Evolutionary conservation across 176 grass and related monocot species (phyloP).

Genomic region (Canna indica): DNA sequence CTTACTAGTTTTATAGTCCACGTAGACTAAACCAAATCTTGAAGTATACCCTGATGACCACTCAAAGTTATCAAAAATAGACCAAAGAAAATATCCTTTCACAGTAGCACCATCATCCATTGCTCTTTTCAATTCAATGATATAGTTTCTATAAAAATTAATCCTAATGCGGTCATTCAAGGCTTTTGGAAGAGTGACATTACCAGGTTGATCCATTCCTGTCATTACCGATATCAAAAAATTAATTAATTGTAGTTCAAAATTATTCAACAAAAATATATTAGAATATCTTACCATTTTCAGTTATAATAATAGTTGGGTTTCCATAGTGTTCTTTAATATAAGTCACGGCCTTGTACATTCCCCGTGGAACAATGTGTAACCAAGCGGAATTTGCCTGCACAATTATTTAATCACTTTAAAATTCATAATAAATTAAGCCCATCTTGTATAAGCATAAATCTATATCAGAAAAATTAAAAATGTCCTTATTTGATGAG

Average conservation of each 20-base stretch:
- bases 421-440: background rate
- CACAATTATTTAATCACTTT: background rate
- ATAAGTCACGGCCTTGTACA: conserved; percentile 27
- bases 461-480: background rate
- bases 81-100: conserved; percentile 64
- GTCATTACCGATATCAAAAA: background rate
- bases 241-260: background rate
- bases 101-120: conserved; percentile 60
- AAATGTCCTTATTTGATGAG: background rate
- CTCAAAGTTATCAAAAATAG: conserved; percentile 79
- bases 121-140: conserved; percentile 48
- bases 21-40: background rate
- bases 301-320: conserved; percentile 19
- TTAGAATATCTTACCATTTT: conserved; percentile 27
- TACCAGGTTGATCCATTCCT: conserved; percentile 29
- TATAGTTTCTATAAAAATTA: conserved; percentile 53
- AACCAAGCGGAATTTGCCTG: conserved; percentile 21
- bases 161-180: conserved; percentile 34
- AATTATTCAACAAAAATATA: background rate
- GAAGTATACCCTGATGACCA: background rate
- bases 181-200: conserved; percentile 19
- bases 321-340: conserved; percentile 31
- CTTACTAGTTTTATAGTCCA: background rate
- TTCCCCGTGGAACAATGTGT: conserved; percentile 19
- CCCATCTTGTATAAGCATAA: too few relatives aligned